phyloP scores from a whole-genome alignment of 2,329 filamentous ascomycete genomes.

The Talaromyces rugulosus region DNA sequence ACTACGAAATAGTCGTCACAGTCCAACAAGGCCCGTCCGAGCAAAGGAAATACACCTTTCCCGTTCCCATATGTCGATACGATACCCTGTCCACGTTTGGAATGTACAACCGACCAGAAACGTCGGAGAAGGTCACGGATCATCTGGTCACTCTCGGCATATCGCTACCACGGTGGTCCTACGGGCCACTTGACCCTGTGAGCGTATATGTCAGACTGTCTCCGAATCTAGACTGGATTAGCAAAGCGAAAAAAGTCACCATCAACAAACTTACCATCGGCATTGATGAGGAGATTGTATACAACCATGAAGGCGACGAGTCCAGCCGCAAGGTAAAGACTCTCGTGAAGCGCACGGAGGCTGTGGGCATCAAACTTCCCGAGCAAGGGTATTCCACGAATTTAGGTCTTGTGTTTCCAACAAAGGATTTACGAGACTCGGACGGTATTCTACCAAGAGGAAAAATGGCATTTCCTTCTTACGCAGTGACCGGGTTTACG shows the following conservation, averaged over 20 bases:
- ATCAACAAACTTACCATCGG: constrained; percentile 90
- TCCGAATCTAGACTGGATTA: constrained; percentile 87
- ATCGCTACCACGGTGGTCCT: constrained; percentile 91
- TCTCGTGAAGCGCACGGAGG: constrained; percentile 76
- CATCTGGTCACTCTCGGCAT: constrained; percentile 89
- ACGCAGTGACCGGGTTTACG: constrained; percentile 85
- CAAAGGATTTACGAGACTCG: constrained; percentile 78
- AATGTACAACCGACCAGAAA: constrained; percentile 97
- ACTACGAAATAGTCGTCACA: constrained; percentile 92
- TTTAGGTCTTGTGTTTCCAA: constrained; percentile 82
- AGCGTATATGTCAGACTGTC: constrained; percentile 93
- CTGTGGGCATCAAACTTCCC: constrained; percentile 77
- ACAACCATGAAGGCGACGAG: constrained; percentile 95
- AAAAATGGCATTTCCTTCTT: constrained; percentile 82
- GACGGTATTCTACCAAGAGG: constrained; percentile 84
- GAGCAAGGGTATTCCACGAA: constrained; percentile 92
- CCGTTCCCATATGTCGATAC: constrained; percentile 86
- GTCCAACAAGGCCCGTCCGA: constrained; percentile 85
- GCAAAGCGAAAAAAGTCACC: constrained; percentile 84
- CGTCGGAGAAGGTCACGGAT: constrained; percentile 78
- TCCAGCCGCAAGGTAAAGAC: constrained; percentile 85
- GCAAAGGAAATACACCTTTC: constrained; percentile 87
- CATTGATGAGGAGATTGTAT: constrained; percentile 98
- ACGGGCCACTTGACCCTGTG: constrained; percentile 90
- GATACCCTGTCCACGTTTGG: constrained; percentile 97